Base-by-base conservation (phyloP, 805 yeast species). In the Metahyphopichia silvanorum region DNA sequence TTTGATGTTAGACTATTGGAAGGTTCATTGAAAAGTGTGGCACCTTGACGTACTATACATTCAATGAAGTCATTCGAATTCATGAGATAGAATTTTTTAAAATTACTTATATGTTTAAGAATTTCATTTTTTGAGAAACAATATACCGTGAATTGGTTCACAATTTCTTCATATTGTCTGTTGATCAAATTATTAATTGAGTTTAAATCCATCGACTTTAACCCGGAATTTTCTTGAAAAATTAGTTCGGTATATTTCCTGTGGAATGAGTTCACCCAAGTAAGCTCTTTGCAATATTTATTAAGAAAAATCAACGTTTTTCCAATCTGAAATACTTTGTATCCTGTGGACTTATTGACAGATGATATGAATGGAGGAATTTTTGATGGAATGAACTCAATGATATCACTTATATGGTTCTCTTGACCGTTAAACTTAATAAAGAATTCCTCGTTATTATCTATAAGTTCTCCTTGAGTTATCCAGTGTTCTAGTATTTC, bases 31-130 rank as follows among this genome's bases (percentile, higher is more conserved):
- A 89, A 67, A 5, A 77, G 40, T 0, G 60, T 59, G 2, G 62
- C 51, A 0, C 89, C 84, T 27, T 76, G 74, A 12, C 60, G 47
- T 14, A 86, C 68, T 7, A 91, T 55, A 1, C 76, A 46, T 31
- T 84, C 79, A n/a, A 85, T 77, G 39, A 91, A 83, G 52, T 91
- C 96, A n/a, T 91, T 86, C 35, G 74, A 77, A 5, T 79, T 76
- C 68, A 86, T 78, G 25, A 93, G 55, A 45, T 88, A 62, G 37
- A 82, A 76, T 38, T 74, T 75, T 39, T 82, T 82, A 35, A 86
- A 61, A 27, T 79, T 79, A 4, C 54, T 50, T n/a, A 91, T 51
- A 42, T 84, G 86, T 8, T 63, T 56, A 24, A 63, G 57, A 22
- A 82, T 53, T 24, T 69, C 57, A 43, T 68, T 72, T 38, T 77